Base-by-base conservation (phyloP, 2,329 filamentous ascomycete genomes). In the Cladophialophora carrionii region DNA sequence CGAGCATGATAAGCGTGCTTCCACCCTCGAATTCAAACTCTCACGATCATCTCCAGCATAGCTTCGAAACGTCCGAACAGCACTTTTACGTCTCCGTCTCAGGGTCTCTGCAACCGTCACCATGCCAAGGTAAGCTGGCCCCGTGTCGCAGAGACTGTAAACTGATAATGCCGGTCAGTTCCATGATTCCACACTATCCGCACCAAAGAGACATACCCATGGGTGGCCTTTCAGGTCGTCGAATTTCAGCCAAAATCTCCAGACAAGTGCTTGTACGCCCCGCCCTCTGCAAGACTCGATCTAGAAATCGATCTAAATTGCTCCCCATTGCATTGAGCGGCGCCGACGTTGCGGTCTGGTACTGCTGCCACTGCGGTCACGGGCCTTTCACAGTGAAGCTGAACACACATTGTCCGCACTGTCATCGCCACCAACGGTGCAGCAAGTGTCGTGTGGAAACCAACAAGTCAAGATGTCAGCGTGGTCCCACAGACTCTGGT, bases 281-380 rank as follows among this genome's bases (percentile, higher is more conserved):
- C 17, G n/a, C 17, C 5, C 37, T 43, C 37, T 43, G 37, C 14
- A 43, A 2, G 37, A 43, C 37, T n/a, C n/a, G 17, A 14, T 7
- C 17, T 20, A 43, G 10, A 43, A n/a, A n/a, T n/a, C 37, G 37
- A 3, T 43, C 17, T 43, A 17, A 20, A 43, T n/a, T 43, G 14
- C 37, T 43, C 37, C 37, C 37, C 37, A 43, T 43, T 43, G 37
- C 37, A 14, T n/a, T 43, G 1, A 20, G 37, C 37, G 37, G 37
- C 37, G 17, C 37, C 37, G n/a, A 43, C 37, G 37, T 3, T 8
- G 5, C 37, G 37, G 61, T 63, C n/a, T 63, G 61, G 61, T 63
- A 37, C 34, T 63, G 61, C 49, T 59, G 48, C 34, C 2, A 59
- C 0, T 63, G 61, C 14, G 5, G n/a, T 10, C 7, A 54, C 29